Conservation (phyloP, 202 grass and related monocot genomes). For the Zoysia matrella region DNA sequence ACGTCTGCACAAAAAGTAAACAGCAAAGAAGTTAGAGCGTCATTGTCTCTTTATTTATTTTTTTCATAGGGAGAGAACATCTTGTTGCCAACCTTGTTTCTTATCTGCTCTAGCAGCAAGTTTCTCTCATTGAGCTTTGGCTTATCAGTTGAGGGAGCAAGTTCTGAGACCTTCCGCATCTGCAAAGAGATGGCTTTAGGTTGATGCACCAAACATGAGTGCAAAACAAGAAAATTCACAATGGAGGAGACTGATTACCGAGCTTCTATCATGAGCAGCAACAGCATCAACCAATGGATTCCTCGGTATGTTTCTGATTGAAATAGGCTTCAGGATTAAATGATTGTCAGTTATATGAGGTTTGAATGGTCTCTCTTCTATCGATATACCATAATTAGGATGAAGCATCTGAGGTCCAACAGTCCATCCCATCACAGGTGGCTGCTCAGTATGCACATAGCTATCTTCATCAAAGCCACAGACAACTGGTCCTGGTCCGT, state of each 20-base stretch:
- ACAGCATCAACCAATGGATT: slow-evolving; percentile 97
- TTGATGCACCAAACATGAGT: slow-evolving; percentile 26
- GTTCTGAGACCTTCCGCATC: slow-evolving; percentile 91
- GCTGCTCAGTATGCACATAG: slow-evolving; percentile 37
- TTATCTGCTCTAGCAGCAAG: slow-evolving; percentile 89
- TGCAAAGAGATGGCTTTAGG: slow-evolving; percentile 48
- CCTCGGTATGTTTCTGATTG: slow-evolving; percentile 86
- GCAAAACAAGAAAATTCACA: neutral
- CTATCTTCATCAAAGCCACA: slow-evolving; percentile 33
- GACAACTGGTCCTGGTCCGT: neutral
- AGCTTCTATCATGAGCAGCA: slow-evolving; percentile 96
- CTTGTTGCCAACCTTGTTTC: slow-evolving; percentile 72
- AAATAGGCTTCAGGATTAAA: slow-evolving; percentile 64
- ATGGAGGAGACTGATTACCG: slow-evolving; percentile 51
- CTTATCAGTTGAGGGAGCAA: slow-evolving; percentile 50
- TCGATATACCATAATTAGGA: slow-evolving; percentile 66
- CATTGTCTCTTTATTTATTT: neutral
- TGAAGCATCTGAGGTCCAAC: slow-evolving; percentile 71
- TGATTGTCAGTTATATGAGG: slow-evolving; percentile 50
- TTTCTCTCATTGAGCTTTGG: slow-evolving; percentile 66
- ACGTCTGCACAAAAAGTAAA: slow-evolving; percentile 62
- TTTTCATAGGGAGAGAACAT: neutral
- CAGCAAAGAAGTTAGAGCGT: slow-evolving; percentile 36
- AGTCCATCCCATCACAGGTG: slow-evolving; percentile 62
- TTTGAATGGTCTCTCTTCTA: slow-evolving; percentile 57